Evolutionary conservation across 371 early-diverging fungal species (phyloP), one percentile per base, ranked within the genome.

Genomic region (Mucor saturninus): DNA sequence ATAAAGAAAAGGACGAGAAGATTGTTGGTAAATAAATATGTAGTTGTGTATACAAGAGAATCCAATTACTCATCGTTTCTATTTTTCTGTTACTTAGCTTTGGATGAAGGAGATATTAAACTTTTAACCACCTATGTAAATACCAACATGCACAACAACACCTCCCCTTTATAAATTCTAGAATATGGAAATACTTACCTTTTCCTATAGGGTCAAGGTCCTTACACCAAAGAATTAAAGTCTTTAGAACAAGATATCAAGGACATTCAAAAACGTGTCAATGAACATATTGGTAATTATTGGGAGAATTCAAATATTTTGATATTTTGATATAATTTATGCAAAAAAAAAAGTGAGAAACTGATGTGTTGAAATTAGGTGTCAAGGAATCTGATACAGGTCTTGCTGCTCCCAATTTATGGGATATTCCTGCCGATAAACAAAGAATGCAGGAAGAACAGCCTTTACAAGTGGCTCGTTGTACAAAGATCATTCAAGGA

Each of bases 301-400:
- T 4, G 15, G 5, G 28, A 21, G 28, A 63, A 14, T 35, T 5
- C 15, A n/a, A 5, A n/a, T 42, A 13, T 8, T 11, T 38, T 38
- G 9, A 10, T 13, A n/a, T 30, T 31, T 35, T 14, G 49, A 42
- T 28, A 21, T 21, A 26, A 46, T 21, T 50, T 50, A 50, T 50
- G 50, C 50, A 50, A 50, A 15, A 28, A 10, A 10, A 30, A 14
- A 49, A 38, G 28, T 13, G 37, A 39, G 21, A 59, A 26, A 13
- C 39, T 49, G 1, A 51, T 15, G 42, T 38, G 35, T n/a, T 56
- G 11, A 21, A 15, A 15, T 37, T 62, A 90, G 94, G 98, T 61
- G 97, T 99, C 51, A 98, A 97, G 85, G 99, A 99, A 84, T 94
- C 95, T 28, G 99, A 99, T 76, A 99, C 99, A 54, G 99, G 99